A percentile compares a stretch with the other conserved stretches of the same genome.
Conservation (phyloP, 495 filamentous ascomycete genomes). For the Neurospora sp. region DNA sequence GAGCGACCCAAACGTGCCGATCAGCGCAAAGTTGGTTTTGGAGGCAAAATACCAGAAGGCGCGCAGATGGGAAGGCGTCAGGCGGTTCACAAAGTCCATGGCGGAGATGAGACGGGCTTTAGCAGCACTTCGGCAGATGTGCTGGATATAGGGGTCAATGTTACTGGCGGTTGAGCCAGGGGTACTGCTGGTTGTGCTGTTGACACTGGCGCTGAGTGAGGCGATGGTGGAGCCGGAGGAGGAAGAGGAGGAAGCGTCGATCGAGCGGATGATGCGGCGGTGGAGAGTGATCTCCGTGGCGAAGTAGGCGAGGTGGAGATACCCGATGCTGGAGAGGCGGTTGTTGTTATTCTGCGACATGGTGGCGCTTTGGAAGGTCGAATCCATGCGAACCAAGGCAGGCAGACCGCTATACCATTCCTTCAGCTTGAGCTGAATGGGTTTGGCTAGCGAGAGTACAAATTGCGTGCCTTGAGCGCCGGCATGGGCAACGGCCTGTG, state of each 20-base stretch:
- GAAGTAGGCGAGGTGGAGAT: constrained; percentile 75
- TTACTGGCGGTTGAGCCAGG: constrained; percentile 6
- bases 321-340: constrained; percentile 54
- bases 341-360: constrained; percentile 10
- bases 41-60: constrained; percentile 78
- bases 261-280: constrained; percentile 66
- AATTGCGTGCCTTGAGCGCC: constrained; percentile 48
- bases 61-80: constrained; percentile 60
- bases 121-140: constrained; percentile 90
- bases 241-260: constrained; percentile 35
- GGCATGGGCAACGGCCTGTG: constrained; percentile 36
- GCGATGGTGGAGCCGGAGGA: constrained; percentile 6
- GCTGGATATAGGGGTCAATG: constrained; percentile 64
- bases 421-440: constrained; percentile 72
- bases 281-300: constrained; percentile 80
- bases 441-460: constrained; percentile 66
- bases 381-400: constrained; percentile 56
- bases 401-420: constrained; percentile 70
- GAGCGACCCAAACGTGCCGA: constrained; percentile 70
- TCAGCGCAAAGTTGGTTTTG: constrained; percentile 70
- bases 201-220: not conserved
- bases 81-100: constrained; percentile 69
- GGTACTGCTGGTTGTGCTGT: constrained; percentile 3
- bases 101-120: constrained; percentile 68
- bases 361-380: constrained; percentile 27